These are phyloP conservation scores for Kluyveromyces marxianus DNA, from an alignment of 1,139 yeast species.

Conservation along the genomic window DNA sequence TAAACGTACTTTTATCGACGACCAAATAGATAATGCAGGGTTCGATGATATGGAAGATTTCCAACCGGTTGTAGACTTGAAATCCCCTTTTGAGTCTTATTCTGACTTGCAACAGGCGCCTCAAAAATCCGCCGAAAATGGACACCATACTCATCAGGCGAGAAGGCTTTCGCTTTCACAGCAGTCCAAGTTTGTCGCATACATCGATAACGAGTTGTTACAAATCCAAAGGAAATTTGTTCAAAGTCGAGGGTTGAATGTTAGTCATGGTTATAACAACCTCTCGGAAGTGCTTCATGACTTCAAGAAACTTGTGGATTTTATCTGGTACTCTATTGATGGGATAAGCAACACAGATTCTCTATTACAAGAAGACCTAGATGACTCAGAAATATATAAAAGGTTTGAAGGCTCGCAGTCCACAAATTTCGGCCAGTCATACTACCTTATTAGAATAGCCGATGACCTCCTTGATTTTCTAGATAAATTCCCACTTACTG, in stretches of 20 bases:
- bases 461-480: constrained; percentile 63
- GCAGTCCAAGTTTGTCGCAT: constrained; percentile 53
- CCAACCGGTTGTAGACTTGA: constrained; percentile 24
- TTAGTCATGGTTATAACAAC: constrained; percentile 31
- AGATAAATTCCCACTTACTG: constrained; percentile 35
- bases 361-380: constrained; percentile 14
- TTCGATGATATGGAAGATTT: constrained; percentile 28
- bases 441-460: constrained; percentile 52
- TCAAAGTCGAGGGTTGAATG: constrained; percentile 45
- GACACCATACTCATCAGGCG: not conserved
- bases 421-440: constrained; percentile 47
- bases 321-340: constrained; percentile 52
- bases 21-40: constrained; percentile 8
- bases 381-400: constrained; percentile 4
- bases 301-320: constrained; percentile 39
- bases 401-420: constrained; percentile 17
- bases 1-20: constrained; percentile 9
- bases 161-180: constrained; percentile 37
- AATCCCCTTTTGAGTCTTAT: constrained; percentile 27
- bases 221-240: constrained; percentile 57
- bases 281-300: constrained; percentile 40
- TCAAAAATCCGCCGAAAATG: constrained; percentile 4
- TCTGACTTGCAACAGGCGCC: constrained; percentile 9
- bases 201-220: constrained; percentile 52
- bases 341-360: constrained; percentile 30